Evolutionary conservation across 129 eudicot species (phyloP).

Genomic region (Logfia minima): DNA sequence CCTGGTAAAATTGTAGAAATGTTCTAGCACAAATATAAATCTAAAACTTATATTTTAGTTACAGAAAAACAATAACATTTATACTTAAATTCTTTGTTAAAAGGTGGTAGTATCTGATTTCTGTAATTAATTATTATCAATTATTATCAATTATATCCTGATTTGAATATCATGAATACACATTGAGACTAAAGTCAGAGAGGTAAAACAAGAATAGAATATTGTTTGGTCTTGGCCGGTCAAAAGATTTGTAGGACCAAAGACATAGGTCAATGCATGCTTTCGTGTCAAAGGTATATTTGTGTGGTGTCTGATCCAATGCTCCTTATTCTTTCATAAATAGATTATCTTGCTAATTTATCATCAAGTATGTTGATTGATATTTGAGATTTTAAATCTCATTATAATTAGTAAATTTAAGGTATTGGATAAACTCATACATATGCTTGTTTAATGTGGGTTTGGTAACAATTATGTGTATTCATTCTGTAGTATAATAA

Average conservation of each 20-base stretch:
- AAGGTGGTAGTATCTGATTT: slow-evolving; percentile 4
- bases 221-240: slow-evolving; percentile 31
- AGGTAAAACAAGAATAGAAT: slow-evolving; percentile 7
- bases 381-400: not conserved
- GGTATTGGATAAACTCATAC: not conserved
- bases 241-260: slow-evolving; percentile 33
- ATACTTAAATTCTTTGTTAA: not conserved
- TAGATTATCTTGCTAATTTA: slow-evolving; percentile 20
- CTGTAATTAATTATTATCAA: slow-evolving; percentile 21
- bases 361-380: slow-evolving; percentile 23
- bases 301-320: slow-evolving; percentile 37
- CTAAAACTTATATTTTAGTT: not conserved
- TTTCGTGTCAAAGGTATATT: slow-evolving; percentile 20
- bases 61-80: not conserved
- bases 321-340: not conserved
- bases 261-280: slow-evolving; percentile 23
- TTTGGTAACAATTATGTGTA: too few species aligned
- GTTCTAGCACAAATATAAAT: not conserved
- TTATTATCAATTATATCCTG: slow-evolving; percentile 30
- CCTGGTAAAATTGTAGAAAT: not conserved
- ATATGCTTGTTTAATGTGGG: too few species aligned
- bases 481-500: too few species aligned
- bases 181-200: slow-evolving; percentile 18
- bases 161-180: slow-evolving; percentile 26
- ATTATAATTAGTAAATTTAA: not conserved